Conservation (phyloP, 1,284 basidiomycete species). For the Irpex lacteus region DNA sequence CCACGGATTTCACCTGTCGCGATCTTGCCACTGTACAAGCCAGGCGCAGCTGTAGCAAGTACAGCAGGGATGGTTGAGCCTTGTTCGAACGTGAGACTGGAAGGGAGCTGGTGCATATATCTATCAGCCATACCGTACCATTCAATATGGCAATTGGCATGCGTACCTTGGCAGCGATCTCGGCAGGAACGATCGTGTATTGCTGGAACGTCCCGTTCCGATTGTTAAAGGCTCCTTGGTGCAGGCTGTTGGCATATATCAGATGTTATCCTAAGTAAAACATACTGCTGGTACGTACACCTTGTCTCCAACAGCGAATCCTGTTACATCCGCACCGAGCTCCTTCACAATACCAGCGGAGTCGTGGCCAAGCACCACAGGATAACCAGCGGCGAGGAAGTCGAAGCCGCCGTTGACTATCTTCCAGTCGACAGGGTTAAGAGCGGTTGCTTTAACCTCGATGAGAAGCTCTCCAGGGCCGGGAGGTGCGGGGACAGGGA, state of each 20-base stretch:
- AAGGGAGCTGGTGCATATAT: constrained; percentile 10
- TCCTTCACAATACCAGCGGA: constrained; percentile 53
- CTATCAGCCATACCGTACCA: background rate
- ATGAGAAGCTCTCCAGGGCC: constrained; percentile 39
- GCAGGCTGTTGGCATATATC: background rate
- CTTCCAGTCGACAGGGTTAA: constrained; percentile 41
- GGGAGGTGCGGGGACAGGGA: constrained; percentile 27
- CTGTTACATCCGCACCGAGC: constrained; percentile 49
- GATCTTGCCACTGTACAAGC: constrained; percentile 11
- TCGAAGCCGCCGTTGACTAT: constrained; percentile 28
- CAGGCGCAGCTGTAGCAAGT: constrained; percentile 19
- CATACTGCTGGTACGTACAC: constrained; percentile 27
- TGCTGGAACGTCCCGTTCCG: constrained; percentile 23
- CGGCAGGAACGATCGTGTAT: constrained; percentile 17
- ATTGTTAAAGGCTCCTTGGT: background rate
- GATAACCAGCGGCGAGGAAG: constrained; percentile 33
- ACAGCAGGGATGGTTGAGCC: constrained; percentile 21
- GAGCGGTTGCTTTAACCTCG: constrained; percentile 33
- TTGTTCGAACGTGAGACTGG: constrained; percentile 20
- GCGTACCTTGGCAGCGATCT: constrained; percentile 18
- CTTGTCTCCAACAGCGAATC: constrained; percentile 45
- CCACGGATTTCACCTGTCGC: constrained; percentile 4
- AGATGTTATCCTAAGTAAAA: background rate
- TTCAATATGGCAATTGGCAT: background rate
- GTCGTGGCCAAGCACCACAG: constrained; percentile 54